These are phyloP conservation scores for Fusarium sp. DNA, from an alignment of 2,329 filamentous ascomycete genomes.

Conservation along the genomic window DNA sequence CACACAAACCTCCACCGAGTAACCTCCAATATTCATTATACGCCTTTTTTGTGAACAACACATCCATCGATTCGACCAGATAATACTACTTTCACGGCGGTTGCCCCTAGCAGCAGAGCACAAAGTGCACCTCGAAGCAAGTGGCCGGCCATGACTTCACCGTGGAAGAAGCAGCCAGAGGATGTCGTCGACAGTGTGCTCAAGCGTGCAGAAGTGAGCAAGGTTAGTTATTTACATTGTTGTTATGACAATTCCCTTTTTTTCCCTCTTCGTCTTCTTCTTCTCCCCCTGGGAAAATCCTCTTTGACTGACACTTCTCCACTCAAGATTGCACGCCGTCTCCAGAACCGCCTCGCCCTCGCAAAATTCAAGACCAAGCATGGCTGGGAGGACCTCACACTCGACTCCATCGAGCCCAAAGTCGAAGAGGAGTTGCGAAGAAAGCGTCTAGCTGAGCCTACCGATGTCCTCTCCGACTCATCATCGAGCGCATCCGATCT, in stretches of 20 bases:
- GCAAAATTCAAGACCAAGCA: constrained; percentile 98
- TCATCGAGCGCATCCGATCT: constrained; percentile 87
- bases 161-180: constrained; percentile 73
- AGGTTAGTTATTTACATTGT: constrained; percentile 63
- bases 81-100: constrained; percentile 16
- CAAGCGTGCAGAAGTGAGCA: constrained; percentile 80
- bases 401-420: constrained; percentile 87
- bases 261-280: neutral
- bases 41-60: neutral
- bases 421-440: constrained; percentile 83
- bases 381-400: constrained; percentile 90
- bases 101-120: constrained; percentile 43
- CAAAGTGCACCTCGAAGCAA: constrained; percentile 41
- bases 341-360: constrained; percentile 93
- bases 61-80: constrained; percentile 14
- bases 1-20: constrained; percentile 1
- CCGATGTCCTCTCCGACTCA: constrained; percentile 86
- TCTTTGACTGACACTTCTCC: constrained; percentile 39
- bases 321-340: constrained; percentile 85
- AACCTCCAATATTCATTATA: constrained; percentile 11
- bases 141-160: constrained; percentile 65
- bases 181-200: constrained; percentile 76
- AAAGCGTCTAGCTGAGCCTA: constrained; percentile 72
- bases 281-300: neutral
- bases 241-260: neutral